These are phyloP conservation scores for Laburnicola sp. DNA, from an alignment of 2,329 filamentous ascomycete species.

Conservation along the genomic window DNA sequence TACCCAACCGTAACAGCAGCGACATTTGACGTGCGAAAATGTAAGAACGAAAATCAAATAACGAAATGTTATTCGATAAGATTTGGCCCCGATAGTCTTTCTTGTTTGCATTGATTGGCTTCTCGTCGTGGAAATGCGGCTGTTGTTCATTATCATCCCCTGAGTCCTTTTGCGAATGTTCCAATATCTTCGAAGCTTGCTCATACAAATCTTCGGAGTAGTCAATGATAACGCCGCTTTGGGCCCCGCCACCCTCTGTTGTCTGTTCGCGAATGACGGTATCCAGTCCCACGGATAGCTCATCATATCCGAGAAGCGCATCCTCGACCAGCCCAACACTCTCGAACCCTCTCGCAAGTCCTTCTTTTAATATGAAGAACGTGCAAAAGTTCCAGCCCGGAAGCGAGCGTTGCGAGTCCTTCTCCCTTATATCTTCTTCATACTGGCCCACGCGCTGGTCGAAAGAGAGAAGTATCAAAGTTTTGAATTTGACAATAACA, in stretches of 20 bases:
- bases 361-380: conserved; percentile 97
- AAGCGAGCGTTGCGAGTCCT: conserved; percentile 80
- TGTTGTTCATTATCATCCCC: conserved; percentile 14
- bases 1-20: conserved; percentile 80
- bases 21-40: conserved; percentile 88
- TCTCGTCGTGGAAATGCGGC: conserved; percentile 34
- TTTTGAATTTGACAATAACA: conserved; percentile 82
- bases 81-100: conserved; percentile 93
- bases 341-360: conserved; percentile 89
- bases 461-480: conserved; percentile 83
- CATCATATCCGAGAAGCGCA: conserved; percentile 91
- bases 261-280: conserved; percentile 76
- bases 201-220: conserved; percentile 74
- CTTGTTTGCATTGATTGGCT: conserved; percentile 47
- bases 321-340: conserved; percentile 95
- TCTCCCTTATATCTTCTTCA: conserved; percentile 95
- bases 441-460: conserved; percentile 90
- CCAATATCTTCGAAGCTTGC: conserved; percentile 37
- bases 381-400: conserved; percentile 99
- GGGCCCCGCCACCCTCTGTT: conserved; percentile 61
- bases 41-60: conserved; percentile 94
- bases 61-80: conserved; percentile 88
- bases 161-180: conserved; percentile 24
- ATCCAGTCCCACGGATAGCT: conserved; percentile 86
- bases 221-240: conserved; percentile 71